A percentile compares a stretch with the other conserved stretches of the same genome.
phyloP scores from a whole-genome alignment of 108 stramenopile species.

The Nitzschia inconspicua region DNA sequence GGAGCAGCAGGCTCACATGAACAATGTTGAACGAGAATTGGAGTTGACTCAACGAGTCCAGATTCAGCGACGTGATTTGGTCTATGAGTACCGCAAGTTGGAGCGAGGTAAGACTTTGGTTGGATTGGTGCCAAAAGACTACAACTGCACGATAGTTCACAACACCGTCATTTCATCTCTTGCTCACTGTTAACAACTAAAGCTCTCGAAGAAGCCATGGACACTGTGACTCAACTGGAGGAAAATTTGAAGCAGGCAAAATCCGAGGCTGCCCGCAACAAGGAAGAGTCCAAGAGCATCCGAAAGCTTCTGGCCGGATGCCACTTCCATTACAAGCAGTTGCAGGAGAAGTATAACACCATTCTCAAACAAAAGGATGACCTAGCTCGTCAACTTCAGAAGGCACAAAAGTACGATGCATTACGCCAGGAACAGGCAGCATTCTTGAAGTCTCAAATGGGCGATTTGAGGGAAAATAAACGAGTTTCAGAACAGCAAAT shows the following conservation, averaged over 20 bases:
- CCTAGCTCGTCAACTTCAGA: not conserved
- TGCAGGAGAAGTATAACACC: not conserved
- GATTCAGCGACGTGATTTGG: constrained; percentile 10
- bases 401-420: constrained; percentile 3
- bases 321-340: constrained; percentile 10
- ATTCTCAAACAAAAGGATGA: constrained; percentile 5
- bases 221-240: not conserved
- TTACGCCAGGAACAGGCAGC: not conserved
- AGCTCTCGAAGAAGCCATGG: constrained; percentile 7
- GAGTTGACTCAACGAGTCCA: constrained; percentile 12
- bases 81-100: constrained; percentile 9
- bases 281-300: constrained; percentile 3
- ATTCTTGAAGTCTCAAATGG: not conserved
- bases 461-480: not conserved
- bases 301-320: constrained; percentile 1
- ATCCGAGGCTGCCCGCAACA: not conserved
- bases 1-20: not conserved
- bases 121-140: not conserved
- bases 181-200: no score
- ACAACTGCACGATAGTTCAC: not conserved
- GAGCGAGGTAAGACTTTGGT: constrained; percentile 11
- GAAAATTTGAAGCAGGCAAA: not conserved
- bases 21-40: constrained; percentile 7
- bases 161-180: not conserved
- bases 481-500: not conserved